Evolutionary conservation across 2,329 filamentous ascomycete species (phyloP).

Genomic region (Apiospora aurea): DNA sequence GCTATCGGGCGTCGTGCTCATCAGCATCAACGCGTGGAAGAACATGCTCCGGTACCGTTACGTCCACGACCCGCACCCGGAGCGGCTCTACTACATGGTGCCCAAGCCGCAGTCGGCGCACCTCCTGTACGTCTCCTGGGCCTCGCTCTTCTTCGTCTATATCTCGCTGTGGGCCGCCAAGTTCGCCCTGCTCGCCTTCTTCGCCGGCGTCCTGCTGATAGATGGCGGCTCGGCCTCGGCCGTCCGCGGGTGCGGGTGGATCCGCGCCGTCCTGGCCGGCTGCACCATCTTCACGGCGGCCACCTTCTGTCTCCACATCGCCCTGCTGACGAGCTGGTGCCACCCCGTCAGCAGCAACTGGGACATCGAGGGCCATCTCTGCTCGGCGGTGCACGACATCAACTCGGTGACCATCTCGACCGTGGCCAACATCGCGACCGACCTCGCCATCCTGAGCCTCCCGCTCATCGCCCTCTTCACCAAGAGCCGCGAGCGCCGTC

Average conservation of each 20-base stretch:
- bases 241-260: slow-evolving; percentile 19
- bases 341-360: slow-evolving; percentile 33
- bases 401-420: slow-evolving; percentile 34
- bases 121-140: slow-evolving; percentile 36
- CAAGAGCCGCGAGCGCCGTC: slow-evolving; percentile 28
- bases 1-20: slow-evolving; percentile 34
- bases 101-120: slow-evolving; percentile 31
- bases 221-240: slow-evolving; percentile 3
- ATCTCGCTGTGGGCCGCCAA: slow-evolving; percentile 37
- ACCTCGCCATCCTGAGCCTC: slow-evolving; percentile 34
- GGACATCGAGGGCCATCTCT: slow-evolving; percentile 32
- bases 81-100: slow-evolving; percentile 35
- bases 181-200: slow-evolving; percentile 36
- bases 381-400: slow-evolving; percentile 36
- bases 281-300: slow-evolving; percentile 28
- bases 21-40: slow-evolving; percentile 37
- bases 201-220: slow-evolving; percentile 29
- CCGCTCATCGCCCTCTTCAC: slow-evolving; percentile 32
- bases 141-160: slow-evolving; percentile 38
- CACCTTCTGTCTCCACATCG: slow-evolving; percentile 33
- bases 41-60: slow-evolving; percentile 33
- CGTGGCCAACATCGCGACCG: slow-evolving; percentile 34
- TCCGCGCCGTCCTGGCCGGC: slow-evolving; percentile 28
- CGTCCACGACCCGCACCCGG: slow-evolving; percentile 28
- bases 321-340: slow-evolving; percentile 34